A percentile compares a stretch with the other conserved stretches of the same genome.
Conservation (phyloP, 371 early-diverging fungal species). For the Mortierella sp. region DNA sequence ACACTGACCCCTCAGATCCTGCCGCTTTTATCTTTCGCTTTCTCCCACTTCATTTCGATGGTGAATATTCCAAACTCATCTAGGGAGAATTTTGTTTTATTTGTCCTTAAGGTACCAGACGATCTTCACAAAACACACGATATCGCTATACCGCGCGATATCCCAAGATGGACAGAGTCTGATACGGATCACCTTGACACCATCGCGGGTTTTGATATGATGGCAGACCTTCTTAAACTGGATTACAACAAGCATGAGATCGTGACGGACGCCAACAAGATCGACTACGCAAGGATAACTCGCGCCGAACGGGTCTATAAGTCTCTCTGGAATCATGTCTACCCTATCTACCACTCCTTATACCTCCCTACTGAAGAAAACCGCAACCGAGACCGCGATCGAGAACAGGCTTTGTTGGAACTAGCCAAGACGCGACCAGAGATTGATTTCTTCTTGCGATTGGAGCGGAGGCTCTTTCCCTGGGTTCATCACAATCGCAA, state of each 20-base stretch:
- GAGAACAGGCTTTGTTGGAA: not conserved
- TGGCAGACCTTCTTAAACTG: conserved; percentile 18
- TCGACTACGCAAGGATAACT: conserved; percentile 12
- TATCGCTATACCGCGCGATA: conserved; percentile 27
- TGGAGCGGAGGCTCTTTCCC: conserved; percentile 26
- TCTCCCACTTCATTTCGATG: too few species aligned
- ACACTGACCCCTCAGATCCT: too few species aligned
- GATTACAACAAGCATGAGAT: conserved; percentile 21
- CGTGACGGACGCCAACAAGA: not conserved
- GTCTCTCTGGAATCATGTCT: conserved; percentile 33
- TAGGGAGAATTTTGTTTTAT: too few species aligned
- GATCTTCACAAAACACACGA: conserved; percentile 30
- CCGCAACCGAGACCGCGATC: conserved; percentile 6
- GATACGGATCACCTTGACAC: conserved; percentile 29
- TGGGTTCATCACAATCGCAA: conserved; percentile 15
- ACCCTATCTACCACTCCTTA: conserved; percentile 12
- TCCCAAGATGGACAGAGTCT: conserved; percentile 26
- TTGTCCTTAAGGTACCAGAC: conserved; percentile 29
- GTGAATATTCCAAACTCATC: too few species aligned
- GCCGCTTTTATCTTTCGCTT: too few species aligned
- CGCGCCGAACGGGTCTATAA: conserved; percentile 29
- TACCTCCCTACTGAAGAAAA: conserved; percentile 7
- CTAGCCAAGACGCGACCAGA: conserved; percentile 18
- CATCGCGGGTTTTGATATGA: conserved; percentile 19
- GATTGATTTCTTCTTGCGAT: conserved; percentile 28